phyloP scores from a whole-genome alignment of 78 protist species.

The Isochrysis galbana region DNA sequence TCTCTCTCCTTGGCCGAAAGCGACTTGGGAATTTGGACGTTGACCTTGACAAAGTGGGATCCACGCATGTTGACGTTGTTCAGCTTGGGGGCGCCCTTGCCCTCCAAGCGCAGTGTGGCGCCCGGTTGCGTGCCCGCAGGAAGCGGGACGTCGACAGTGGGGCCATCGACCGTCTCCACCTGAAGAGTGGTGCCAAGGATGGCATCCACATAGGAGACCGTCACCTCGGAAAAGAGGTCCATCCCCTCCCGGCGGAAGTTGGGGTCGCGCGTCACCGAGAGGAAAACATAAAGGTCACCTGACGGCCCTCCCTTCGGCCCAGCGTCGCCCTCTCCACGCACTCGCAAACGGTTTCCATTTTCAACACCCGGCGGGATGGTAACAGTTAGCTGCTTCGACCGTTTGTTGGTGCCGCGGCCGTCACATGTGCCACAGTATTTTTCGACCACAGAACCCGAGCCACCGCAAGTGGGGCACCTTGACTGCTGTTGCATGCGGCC shows the following conservation, averaged over 20 bases:
- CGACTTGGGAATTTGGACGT: conserved; percentile 29
- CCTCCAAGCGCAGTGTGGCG: neutral
- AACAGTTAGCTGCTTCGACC: conserved; percentile 25
- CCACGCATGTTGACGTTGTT: neutral
- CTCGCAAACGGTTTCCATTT: neutral
- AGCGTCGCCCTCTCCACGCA: conserved; percentile 42
- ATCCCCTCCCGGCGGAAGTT: conserved; percentile 48
- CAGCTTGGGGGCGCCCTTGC: conserved; percentile 41
- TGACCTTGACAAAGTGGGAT: conserved; percentile 29
- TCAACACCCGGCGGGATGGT: conserved; percentile 49
- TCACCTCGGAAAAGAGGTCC: conserved; percentile 33
- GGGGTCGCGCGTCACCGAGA: neutral
- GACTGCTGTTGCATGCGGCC: conserved; percentile 13
- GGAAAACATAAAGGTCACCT: conserved; percentile 52
- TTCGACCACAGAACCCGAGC: conserved; percentile 29
- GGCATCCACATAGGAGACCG: conserved; percentile 30
- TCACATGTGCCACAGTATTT: conserved; percentile 42
- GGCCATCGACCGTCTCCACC: conserved; percentile 37
- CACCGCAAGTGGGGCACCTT: conserved; percentile 18
- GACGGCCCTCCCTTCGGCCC: conserved; percentile 51
- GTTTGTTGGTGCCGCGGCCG: conserved; percentile 28
- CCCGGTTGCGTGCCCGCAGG: conserved; percentile 53
- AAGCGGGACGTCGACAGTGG: neutral
- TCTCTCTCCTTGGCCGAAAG: neutral
- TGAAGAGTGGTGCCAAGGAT: conserved; percentile 37